Conservation (phyloP, 805 yeast species). For the Candida michaelii region DNA sequence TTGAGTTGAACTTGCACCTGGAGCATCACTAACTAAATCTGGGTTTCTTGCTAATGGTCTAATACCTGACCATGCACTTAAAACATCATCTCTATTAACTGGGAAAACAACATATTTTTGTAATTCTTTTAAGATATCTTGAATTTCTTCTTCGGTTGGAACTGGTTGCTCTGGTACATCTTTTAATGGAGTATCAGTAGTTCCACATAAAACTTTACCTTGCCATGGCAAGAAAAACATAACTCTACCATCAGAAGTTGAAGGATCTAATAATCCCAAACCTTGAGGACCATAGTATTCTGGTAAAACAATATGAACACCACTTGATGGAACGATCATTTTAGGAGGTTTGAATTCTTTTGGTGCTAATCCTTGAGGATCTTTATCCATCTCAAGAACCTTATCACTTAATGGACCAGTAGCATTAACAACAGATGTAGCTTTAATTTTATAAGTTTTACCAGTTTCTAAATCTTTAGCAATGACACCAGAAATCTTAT, state of each 20-base stretch:
- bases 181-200: slow-evolving; percentile 86
- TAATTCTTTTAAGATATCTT: slow-evolving; percentile 81
- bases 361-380: slow-evolving; percentile 64
- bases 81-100: slow-evolving; percentile 84
- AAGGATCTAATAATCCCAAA: slow-evolving; percentile 87
- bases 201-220: slow-evolving; percentile 93
- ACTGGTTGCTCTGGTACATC: slow-evolving; percentile 72
- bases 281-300: slow-evolving; percentile 87
- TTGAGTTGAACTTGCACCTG: slow-evolving; percentile 61
- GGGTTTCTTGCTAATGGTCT: slow-evolving; percentile 93
- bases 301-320: slow-evolving; percentile 90
- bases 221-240: slow-evolving; percentile 98
- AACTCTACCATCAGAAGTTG: slow-evolving; percentile 92
- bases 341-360: slow-evolving; percentile 50
- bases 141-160: slow-evolving; percentile 85
- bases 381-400: slow-evolving; percentile 82
- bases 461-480: slow-evolving; percentile 74
- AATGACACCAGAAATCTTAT: slow-evolving; percentile 70
- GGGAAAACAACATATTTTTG: slow-evolving; percentile 88
- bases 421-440: slow-evolving; percentile 82
- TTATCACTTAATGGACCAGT: slow-evolving; percentile 92
- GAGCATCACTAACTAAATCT: slow-evolving; percentile 60
- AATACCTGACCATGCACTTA: slow-evolving; percentile 96
- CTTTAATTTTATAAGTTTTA: slow-evolving; percentile 56
- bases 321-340: slow-evolving; percentile 93